Percentiles rank a stretch among this genome's conserved stretches.
phyloP scores from a whole-genome alignment of 805 yeast species.

The Candida maltosa region DNA sequence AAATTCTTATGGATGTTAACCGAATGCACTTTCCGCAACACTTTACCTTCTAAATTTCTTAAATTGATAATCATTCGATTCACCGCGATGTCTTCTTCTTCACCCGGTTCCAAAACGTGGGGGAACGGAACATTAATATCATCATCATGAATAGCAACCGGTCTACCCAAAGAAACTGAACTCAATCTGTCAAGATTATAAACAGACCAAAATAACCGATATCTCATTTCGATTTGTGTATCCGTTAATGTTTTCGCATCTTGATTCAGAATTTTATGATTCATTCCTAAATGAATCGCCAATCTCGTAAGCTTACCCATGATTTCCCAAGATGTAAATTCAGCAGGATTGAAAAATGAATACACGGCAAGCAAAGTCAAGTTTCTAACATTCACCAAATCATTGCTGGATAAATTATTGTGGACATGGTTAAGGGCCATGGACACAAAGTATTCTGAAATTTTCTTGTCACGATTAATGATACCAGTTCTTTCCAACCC shows the following conservation, averaged over 20 bases:
- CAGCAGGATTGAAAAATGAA: conserved; percentile 49
- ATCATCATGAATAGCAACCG: conserved; percentile 45
- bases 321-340: conserved; percentile 50
- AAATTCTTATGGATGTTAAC: conserved; percentile 30
- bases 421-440: conserved; percentile 40
- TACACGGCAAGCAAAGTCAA: conserved; percentile 45
- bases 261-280: conserved; percentile 29
- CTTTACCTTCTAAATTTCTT: conserved; percentile 45
- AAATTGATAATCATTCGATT: conserved; percentile 40
- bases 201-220: conserved; percentile 48
- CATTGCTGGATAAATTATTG: conserved; percentile 34
- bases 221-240: conserved; percentile 39
- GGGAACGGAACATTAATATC: conserved; percentile 47
- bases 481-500: conserved; percentile 30
- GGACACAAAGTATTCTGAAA: conserved; percentile 38
- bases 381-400: conserved; percentile 37
- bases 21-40: conserved; percentile 45
- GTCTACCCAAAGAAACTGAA: conserved; percentile 48
- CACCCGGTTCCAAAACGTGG: conserved; percentile 36
- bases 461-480: conserved; percentile 19
- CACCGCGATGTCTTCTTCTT: conserved; percentile 36
- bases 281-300: conserved; percentile 44
- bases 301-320: conserved; percentile 46
- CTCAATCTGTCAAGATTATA: conserved; percentile 48
- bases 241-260: conserved; percentile 4